Evolutionary conservation across 1,284 basidiomycete species (phyloP), one percentile per base, ranked within the genome.

Genomic region (Leccinum fuscescens): DNA sequence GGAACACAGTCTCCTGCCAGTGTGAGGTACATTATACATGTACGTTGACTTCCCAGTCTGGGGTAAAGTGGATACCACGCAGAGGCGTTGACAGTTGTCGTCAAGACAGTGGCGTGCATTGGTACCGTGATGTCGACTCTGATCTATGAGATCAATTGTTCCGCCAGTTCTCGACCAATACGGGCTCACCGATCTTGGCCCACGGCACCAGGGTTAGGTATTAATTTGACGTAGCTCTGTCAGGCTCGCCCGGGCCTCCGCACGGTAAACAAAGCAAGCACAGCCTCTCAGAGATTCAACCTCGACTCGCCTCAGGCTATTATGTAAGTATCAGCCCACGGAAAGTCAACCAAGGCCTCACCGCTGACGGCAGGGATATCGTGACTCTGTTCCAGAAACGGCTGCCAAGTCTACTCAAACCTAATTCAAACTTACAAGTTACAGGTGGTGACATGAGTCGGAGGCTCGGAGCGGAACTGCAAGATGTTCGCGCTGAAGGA

Each of bases 51-150:
- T n/a, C 17, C 15, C 7, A 15, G 12, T 44, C 14, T 48, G 44
- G 50, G 12, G 29, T 39, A 22, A 60, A 35, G 58, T 27, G 24
- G 20, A 14, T 61, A 17, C 39, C 39, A 54, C 61, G 20, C 42
- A 12, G 42, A 11, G 17, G 42, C 42, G 42, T 20, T 29, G 29
- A 29, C 29, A 29, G 29, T 29, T 44, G 42, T 44, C 42, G 17
- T 44, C 11, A 11, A 44, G 42, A 44, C 17, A 44, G 42, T 20
- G 42, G 42, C 42, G 42, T 6, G 9, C 39, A 42, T 17, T 17
- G 4, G 39, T 17, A 42, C 39, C 39, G n/a, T 42, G 5, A 42
- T 17, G 42, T 20, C 42, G 17, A 44, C 8, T 17, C 42, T 6
- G 11, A 44, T 44, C 42, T 20, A 12, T 20, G 4, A 44, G 11